Conservation (phyloP, 192 early-diverging fungal genomes). For the Backusella parvicylindrica region DNA sequence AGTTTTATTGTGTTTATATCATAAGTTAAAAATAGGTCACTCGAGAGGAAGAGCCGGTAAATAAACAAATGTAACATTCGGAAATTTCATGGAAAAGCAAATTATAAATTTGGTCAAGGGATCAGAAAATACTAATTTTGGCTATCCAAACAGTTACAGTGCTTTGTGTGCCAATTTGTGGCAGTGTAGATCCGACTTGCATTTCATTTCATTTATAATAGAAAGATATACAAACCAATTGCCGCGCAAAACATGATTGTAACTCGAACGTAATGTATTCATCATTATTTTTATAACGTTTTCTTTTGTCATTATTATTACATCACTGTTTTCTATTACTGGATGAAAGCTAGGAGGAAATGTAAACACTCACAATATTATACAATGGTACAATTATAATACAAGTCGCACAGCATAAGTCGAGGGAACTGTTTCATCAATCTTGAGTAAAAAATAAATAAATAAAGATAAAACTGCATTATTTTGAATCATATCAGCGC, state of each 20-base stretch:
- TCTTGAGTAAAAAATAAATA: too few relatives aligned
- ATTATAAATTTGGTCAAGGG: not conserved
- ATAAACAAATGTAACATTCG: not conserved
- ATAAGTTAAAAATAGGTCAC: not conserved
- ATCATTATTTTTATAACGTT: too few relatives aligned
- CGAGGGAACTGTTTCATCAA: too few relatives aligned
- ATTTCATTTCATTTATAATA: not conserved
- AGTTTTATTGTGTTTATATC: not conserved
- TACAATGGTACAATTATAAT: too few relatives aligned
- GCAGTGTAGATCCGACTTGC: not conserved
- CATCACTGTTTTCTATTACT: too few relatives aligned
- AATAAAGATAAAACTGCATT: too few relatives aligned
- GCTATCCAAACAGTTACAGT: not conserved
- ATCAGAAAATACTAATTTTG: not conserved
- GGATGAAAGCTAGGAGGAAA: too few relatives aligned
- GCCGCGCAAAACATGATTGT: not conserved
- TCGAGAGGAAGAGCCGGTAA: not conserved
- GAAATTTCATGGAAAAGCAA: not conserved
- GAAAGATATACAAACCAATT: not conserved
- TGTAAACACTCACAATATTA: too few relatives aligned
- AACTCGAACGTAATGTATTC: too few relatives aligned
- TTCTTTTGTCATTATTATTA: too few relatives aligned
- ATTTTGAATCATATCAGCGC: too few relatives aligned
- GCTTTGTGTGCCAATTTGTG: not conserved
- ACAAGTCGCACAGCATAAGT: too few relatives aligned